Percentiles rank a stretch among this genome's conserved stretches.
Conservation (phyloP, 2,329 filamentous ascomycete genomes). For the Trichoderma sp. region DNA sequence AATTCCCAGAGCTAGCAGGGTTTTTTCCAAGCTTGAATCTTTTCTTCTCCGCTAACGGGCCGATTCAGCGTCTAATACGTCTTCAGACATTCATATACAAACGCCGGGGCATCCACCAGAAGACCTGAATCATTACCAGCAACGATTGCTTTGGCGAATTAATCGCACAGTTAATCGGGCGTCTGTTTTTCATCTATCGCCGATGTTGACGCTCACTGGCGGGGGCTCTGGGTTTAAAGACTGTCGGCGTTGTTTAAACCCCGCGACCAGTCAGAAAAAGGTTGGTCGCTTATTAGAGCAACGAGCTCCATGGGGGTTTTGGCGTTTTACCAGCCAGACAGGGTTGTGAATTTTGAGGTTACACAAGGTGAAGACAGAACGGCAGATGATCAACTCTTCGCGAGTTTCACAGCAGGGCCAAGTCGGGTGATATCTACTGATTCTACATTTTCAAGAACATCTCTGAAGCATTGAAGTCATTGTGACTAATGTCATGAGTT, state of each 20-base stretch:
- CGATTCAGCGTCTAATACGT: not conserved
- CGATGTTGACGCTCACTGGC: not conserved
- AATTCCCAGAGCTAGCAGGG: not conserved
- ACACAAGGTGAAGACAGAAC: not conserved
- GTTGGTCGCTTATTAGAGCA: not conserved
- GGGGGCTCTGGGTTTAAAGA: not conserved
- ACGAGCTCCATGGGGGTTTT: not conserved
- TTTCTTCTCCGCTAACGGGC: not conserved
- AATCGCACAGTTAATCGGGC: not conserved
- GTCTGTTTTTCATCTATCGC: not conserved
- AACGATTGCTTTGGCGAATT: not conserved
- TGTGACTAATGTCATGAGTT: no score
- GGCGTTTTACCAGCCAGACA: not conserved
- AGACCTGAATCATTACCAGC: not conserved
- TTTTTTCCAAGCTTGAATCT: not conserved
- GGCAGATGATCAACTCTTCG: not conserved
- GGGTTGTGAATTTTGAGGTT: not conserved
- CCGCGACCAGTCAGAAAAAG: not conserved
- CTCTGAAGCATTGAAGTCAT: no score
- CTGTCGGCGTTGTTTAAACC: not conserved
- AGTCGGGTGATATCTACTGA: not conserved
- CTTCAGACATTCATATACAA: not conserved
- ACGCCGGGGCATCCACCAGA: not conserved
- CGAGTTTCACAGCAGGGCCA: not conserved
- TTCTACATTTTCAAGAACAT: not conserved